Percentiles rank a stretch among this genome's conserved stretches.
Evolutionary conservation across 352 stramenopile species (phyloP).

Genomic region (Aphanomyces euteiches): DNA sequence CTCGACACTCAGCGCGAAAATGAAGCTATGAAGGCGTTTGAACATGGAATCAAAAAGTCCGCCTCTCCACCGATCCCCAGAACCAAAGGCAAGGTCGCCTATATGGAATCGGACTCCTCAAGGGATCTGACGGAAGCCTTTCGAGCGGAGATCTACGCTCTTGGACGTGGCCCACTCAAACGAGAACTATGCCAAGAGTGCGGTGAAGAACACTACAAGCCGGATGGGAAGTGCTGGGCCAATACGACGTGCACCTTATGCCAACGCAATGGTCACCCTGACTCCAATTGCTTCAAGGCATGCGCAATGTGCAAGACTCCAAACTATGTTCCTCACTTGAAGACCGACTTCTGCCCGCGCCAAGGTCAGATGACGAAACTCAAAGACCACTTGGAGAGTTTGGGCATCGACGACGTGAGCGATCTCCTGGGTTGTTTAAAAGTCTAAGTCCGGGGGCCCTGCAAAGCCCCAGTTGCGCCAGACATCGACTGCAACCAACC

Average conservation of each 20-base stretch:
- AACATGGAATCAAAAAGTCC: too few species aligned
- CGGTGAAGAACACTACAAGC: background rate
- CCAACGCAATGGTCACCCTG: background rate
- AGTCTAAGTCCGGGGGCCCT: background rate
- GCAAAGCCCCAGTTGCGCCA: background rate
- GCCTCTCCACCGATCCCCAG: too few species aligned
- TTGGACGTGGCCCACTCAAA: background rate
- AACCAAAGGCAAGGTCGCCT: too few species aligned
- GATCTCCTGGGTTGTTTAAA: background rate
- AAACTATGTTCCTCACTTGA: too few species aligned
- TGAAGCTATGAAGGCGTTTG: too few species aligned
- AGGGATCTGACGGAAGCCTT: too few species aligned
- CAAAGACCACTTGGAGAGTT: background rate
- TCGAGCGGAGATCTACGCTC: background rate
- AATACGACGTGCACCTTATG: background rate
- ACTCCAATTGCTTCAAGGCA: background rate
- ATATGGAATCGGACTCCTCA: too few species aligned
- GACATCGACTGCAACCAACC: background rate
- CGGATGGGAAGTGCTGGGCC: background rate
- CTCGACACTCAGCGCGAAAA: too few species aligned
- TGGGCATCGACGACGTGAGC: background rate
- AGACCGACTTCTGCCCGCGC: background rate
- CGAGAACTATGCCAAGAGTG: background rate
- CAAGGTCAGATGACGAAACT: background rate
- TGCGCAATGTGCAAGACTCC: background rate